phyloP scores from a whole-genome alignment of 257 asterid species.

The Linderniella brevidens region DNA sequence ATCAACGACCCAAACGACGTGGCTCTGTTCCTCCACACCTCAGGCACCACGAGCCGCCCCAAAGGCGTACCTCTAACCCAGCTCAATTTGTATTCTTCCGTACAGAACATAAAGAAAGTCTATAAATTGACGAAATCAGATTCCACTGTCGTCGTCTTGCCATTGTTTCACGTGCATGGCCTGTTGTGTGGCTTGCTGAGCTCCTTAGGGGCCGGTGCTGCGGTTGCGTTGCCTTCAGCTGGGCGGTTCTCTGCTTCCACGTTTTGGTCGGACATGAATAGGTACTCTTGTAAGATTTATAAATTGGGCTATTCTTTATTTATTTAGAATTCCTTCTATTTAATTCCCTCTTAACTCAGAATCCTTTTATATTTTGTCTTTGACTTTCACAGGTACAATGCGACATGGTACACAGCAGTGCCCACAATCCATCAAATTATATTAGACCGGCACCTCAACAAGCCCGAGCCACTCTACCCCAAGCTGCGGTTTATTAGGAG shows the following conservation, averaged over 20 bases:
- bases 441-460: not conserved
- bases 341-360: too few relatives aligned
- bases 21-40: slow-evolving; percentile 90
- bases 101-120: slow-evolving; percentile 52
- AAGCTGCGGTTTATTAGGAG: not conserved
- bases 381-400: slow-evolving; percentile 16
- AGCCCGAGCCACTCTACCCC: not conserved
- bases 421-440: not conserved
- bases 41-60: slow-evolving; percentile 98
- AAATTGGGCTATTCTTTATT: too few relatives aligned
- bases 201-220: slow-evolving; percentile 81
- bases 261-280: slow-evolving; percentile 81
- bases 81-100: slow-evolving; percentile 60
- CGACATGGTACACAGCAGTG: slow-evolving; percentile 88
- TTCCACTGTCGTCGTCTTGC: slow-evolving; percentile 79
- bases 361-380: too few relatives aligned
- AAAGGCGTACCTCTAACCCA: slow-evolving; percentile 93
- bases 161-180: slow-evolving; percentile 93
- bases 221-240: slow-evolving; percentile 73
- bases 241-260: slow-evolving; percentile 95
- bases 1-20: slow-evolving; percentile 58
- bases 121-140: slow-evolving; percentile 59
- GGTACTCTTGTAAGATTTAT: not conserved
- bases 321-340: too few relatives aligned
- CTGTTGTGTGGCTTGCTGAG: slow-evolving; percentile 68